phyloP scores from a whole-genome alignment of 1,284 basidiomycete genomes.

The Somion occarium region DNA sequence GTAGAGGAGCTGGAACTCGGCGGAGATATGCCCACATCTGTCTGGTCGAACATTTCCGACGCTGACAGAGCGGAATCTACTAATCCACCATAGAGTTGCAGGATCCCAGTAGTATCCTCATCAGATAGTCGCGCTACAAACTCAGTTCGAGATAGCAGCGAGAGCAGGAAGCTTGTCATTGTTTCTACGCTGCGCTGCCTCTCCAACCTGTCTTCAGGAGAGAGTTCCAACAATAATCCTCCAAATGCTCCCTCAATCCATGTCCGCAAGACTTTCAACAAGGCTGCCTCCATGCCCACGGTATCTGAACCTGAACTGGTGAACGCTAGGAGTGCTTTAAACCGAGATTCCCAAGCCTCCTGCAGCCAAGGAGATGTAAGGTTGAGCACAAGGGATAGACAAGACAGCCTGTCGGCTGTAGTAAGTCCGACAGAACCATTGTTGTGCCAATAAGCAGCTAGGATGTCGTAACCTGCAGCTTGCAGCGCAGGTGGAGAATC shows the following conservation, averaged over 20 bases:
- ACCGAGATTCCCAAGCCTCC: constrained; percentile 66
- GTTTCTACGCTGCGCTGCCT: constrained; percentile 57
- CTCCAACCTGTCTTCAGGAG: constrained; percentile 43
- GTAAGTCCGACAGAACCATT: constrained; percentile 37
- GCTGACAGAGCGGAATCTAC: constrained; percentile 50
- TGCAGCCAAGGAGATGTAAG: constrained; percentile 42
- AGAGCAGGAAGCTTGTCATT: constrained; percentile 51
- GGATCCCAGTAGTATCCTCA: constrained; percentile 43
- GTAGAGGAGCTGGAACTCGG: constrained; percentile 24
- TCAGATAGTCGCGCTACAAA: constrained; percentile 56
- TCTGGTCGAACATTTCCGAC: constrained; percentile 14
- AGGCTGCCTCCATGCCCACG: constrained; percentile 55
- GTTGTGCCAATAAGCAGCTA: constrained; percentile 62
- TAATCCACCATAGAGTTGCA: constrained; percentile 53
- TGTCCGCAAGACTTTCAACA: constrained; percentile 49
- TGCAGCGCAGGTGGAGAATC: constrained; percentile 52
- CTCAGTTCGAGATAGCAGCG: constrained; percentile 43
- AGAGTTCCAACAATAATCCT: constrained; percentile 37
- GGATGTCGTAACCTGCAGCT: constrained; percentile 63
- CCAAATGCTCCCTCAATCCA: constrained; percentile 66
- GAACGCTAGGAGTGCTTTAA: constrained; percentile 60
- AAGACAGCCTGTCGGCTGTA: constrained; percentile 54
- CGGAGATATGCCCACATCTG: constrained; percentile 10
- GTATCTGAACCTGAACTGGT: constrained; percentile 53
- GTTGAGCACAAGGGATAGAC: constrained; percentile 56